These are phyloP conservation scores for Marchantia polymorpha DNA, from an alignment of 225 moss, liverwort and hornwort species.

Conservation along the genomic window DNA sequence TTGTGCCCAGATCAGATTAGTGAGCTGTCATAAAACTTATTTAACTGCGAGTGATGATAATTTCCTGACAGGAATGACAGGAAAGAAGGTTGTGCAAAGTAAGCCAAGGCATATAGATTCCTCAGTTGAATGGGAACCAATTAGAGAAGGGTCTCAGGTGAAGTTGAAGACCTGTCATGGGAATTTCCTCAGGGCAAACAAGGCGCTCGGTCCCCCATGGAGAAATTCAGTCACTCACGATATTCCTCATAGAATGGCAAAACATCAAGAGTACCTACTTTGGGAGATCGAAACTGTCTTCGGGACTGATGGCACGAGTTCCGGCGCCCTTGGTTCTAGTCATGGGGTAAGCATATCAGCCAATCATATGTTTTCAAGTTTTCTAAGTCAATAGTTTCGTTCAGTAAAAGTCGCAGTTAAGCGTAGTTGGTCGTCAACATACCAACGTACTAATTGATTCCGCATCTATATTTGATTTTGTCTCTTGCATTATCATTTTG, in stretches of 20 bases:
- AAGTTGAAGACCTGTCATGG: conserved; percentile 52
- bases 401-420: too few species aligned
- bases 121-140: conserved; percentile 57
- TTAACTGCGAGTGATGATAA: conserved; percentile 47
- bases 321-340: not conserved
- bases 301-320: not conserved
- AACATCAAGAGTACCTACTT: conserved; percentile 58
- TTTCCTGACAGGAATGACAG: conserved; percentile 50
- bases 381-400: too few species aligned
- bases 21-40: conserved; percentile 54
- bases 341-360: not conserved
- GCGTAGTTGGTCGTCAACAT: too few species aligned
- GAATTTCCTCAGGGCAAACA: conserved; percentile 56
- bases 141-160: conserved; percentile 32
- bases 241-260: conserved; percentile 46
- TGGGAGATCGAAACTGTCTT: conserved; percentile 77
- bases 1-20: conserved; percentile 53
- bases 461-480: too few species aligned
- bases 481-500: too few species aligned
- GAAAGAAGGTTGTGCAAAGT: conserved; percentile 46
- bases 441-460: too few species aligned
- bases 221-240: conserved; percentile 85
- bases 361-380: too few species aligned
- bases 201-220: conserved; percentile 66
- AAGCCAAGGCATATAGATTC: conserved; percentile 44